Evolutionary conservation across 306 rosid species (phyloP), one percentile per base, ranked within the genome.

Genomic region (Vicia villosa): DNA sequence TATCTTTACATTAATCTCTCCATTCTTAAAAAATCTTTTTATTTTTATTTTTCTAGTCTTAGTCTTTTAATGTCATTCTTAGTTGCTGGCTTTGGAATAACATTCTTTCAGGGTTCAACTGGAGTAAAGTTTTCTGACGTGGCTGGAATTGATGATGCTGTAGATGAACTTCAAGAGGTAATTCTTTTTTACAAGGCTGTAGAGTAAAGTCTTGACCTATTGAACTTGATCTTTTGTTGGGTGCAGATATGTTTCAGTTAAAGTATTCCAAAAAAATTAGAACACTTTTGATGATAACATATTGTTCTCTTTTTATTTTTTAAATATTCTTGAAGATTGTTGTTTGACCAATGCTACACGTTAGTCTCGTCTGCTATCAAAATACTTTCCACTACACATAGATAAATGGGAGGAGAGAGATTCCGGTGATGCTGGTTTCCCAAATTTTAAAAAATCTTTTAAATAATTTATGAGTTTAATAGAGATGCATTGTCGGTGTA

Each of bases 71-170:
- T 54, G 60, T 37, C 68, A 38, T 59, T 74, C 74, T 70, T 68
- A 57, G 69, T 68, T 71, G 77, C 15, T 46, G 45, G 49, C 13
- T 76, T 65, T 80, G 73, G 77, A 67, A 57, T 76, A 68, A 72
- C 37, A 22, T 71, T 42, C 24, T 77, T 84, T 76, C 86, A 94
- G 99, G 97, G 97, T 69, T 94, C 99, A 36, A 94, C 99, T 10
- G 99, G 97, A 71, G 91, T 94, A 69, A 88, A 74, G 87, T 94
- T 94, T 76, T 32, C 83, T 61, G 97, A 91, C 63, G 96, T 94
- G 73, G 99, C 99, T 67, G 99, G 99, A 79, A 94, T 94, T 73
- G 99, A 94, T 79, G 97, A 87, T 67, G 99, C 99, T 3, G 99
- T 91, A 16, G 97, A 94, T 81, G 97, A 94, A 86, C 99, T 94